Conservation (phyloP, 2,329 filamentous ascomycete species). For the Colletotrichum theobromicola region DNA sequence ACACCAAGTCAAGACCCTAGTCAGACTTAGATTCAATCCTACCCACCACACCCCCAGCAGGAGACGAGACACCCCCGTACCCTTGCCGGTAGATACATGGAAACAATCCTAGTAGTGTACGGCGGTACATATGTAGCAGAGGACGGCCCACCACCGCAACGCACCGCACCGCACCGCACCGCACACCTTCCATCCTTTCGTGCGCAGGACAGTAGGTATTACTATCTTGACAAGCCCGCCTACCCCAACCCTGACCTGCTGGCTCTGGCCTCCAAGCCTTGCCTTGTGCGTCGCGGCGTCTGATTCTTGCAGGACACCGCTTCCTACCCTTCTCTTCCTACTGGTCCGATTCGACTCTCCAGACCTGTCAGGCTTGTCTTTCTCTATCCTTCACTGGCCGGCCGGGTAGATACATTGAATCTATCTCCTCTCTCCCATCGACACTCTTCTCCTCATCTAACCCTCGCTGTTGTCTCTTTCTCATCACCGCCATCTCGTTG, state of each 20-base stretch:
- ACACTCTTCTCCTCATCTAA: neutral
- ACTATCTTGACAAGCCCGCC: constrained; percentile 21
- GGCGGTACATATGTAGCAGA: constrained; percentile 21
- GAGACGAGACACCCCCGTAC: constrained; percentile 16
- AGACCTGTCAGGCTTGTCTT: neutral
- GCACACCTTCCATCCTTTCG: constrained; percentile 5
- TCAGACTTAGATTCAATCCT: constrained; percentile 19
- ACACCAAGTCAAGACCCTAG: constrained; percentile 17
- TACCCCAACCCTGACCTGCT: constrained; percentile 14
- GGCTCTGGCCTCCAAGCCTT: constrained; percentile 15
- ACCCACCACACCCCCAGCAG: constrained; percentile 20
- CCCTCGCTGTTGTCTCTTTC: neutral
- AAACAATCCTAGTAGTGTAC: constrained; percentile 4
- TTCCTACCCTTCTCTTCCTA: constrained; percentile 10
- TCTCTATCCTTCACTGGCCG: constrained; percentile 10
- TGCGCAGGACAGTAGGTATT: constrained; percentile 18
- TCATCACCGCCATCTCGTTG: neutral
- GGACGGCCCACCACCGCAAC: constrained; percentile 17
- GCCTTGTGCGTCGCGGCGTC: constrained; percentile 22
- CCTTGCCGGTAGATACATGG: constrained; percentile 23
- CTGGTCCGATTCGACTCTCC: constrained; percentile 16
- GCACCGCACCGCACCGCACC: neutral
- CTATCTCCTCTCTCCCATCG: neutral
- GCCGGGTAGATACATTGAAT: neutral
- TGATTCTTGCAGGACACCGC: constrained; percentile 22